A percentile compares a stretch with the other conserved stretches of the same genome.
These are phyloP conservation scores for Saussurea involucrata DNA, from an alignment of 129 eudicot species.

Conservation along the genomic window DNA sequence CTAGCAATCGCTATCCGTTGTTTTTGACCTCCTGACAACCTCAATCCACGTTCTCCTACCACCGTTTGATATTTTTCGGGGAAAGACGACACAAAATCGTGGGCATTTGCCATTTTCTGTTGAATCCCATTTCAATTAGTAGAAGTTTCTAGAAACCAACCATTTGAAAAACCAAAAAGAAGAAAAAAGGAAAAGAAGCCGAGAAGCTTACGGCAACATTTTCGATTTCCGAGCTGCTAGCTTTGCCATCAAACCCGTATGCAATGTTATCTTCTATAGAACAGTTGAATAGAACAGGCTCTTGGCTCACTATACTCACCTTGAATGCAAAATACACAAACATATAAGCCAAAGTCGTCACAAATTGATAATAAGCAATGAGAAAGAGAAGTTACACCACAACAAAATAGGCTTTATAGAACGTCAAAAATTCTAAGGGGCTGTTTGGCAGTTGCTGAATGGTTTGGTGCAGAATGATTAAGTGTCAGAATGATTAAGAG, in stretches of 20 bases:
- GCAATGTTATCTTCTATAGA: constrained; percentile 53
- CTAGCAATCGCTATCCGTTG: constrained; percentile 58
- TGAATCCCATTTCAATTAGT: constrained; percentile 4
- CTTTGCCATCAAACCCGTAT: constrained; percentile 44
- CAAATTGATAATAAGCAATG: not conserved
- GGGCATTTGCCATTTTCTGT: constrained; percentile 60
- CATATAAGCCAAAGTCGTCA: constrained; percentile 2
- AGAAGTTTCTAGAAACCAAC: constrained; percentile 2
- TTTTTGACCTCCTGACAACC: constrained; percentile 58
- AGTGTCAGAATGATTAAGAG: no score
- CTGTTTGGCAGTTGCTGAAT: no score
- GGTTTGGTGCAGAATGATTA: no score
- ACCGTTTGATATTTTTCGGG: constrained; percentile 51
- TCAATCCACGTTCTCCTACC: constrained; percentile 61
- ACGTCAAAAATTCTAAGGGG: not conserved
- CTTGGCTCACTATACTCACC: constrained; percentile 59
- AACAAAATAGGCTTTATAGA: not conserved
- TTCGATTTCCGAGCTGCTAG: constrained; percentile 34
- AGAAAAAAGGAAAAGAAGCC: not conserved
- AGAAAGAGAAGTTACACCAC: not conserved
- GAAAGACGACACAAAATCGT: constrained; percentile 45
- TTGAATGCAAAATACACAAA: not conserved
- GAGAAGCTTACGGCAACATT: constrained; percentile 28
- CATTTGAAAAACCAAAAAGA: not conserved
- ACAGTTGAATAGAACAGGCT: constrained; percentile 55